phyloP scores from a whole-genome alignment of 169 alveolate species.

The Besnoitia besnoiti region DNA sequence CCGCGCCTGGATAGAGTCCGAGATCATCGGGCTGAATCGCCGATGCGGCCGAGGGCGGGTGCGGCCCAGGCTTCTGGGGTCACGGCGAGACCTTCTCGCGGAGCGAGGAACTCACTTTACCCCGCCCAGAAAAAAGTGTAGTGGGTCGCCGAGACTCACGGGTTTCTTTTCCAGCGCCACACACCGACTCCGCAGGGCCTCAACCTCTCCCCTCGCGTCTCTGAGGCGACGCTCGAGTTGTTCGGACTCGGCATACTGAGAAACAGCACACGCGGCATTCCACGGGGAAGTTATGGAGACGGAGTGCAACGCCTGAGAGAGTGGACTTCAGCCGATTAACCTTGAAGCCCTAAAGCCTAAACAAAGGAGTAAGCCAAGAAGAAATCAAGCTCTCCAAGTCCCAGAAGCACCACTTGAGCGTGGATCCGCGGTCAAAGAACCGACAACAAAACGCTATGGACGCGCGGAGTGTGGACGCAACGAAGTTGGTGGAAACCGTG shows the following conservation, averaged over 20 bases:
- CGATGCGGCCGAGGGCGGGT: too few species aligned
- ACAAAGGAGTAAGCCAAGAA: too few species aligned
- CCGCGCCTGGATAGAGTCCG: too few species aligned
- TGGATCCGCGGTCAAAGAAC: neutral
- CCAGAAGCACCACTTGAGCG: neutral
- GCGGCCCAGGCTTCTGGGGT: too few species aligned
- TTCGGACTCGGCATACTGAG: constrained; percentile 26
- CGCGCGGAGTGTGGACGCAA: neutral
- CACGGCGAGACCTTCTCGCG: too few species aligned
- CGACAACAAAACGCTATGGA: neutral
- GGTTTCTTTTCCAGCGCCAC: constrained; percentile 4
- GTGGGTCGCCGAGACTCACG: neutral
- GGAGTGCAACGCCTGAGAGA: neutral
- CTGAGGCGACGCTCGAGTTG: neutral
- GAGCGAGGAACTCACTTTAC: too few species aligned
- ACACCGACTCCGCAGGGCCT: constrained; percentile 13
- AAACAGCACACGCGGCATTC: neutral
- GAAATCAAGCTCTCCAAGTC: neutral
- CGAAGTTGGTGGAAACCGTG: too few species aligned
- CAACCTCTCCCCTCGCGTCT: neutral
- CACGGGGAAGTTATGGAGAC: neutral
- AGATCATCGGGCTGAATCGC: too few species aligned
- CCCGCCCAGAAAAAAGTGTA: too few species aligned
- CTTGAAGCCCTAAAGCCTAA: neutral
- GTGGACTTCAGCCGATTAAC: neutral